Conservation (phyloP, 495 filamentous ascomycete species). For the Staphylotrichum tortipilum region DNA sequence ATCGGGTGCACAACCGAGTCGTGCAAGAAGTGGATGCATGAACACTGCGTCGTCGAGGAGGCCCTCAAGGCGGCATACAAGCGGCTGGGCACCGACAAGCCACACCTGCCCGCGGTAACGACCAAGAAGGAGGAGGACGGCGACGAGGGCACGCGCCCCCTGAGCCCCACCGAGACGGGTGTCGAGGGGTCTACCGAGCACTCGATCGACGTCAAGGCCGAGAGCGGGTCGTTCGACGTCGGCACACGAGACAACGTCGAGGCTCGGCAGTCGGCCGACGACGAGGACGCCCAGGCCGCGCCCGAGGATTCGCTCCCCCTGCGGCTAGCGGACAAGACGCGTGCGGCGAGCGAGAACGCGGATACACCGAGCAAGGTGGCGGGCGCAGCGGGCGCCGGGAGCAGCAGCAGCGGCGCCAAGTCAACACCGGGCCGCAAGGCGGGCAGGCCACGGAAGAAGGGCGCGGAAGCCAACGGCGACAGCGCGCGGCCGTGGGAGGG, state of each 20-base stretch:
- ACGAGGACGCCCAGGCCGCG: conserved; percentile 20
- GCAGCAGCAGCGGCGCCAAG: too few relatives aligned
- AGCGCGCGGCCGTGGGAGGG: conserved; percentile 34
- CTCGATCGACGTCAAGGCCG: conserved; percentile 42
- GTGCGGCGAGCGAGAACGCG: conserved; percentile 11
- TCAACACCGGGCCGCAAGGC: conserved; percentile 10
- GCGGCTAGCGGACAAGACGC: conserved; percentile 5
- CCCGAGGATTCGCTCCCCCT: conserved; percentile 16
- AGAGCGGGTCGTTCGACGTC: conserved; percentile 19
- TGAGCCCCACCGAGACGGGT: conserved; percentile 37
- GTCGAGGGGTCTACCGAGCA: conserved; percentile 32
- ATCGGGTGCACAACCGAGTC: conserved; percentile 46
- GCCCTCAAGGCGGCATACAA: conserved; percentile 39
- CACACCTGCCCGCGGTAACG: conserved; percentile 28
- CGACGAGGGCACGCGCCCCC: conserved; percentile 30
- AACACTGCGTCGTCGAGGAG: conserved; percentile 49
- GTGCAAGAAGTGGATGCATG: conserved; percentile 59
- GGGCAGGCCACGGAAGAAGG: conserved; percentile 22
- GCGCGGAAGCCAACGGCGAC: conserved; percentile 16
- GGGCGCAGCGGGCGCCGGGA: not conserved
- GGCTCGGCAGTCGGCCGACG: conserved; percentile 18
- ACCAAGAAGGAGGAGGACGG: conserved; percentile 29
- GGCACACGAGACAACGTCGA: conserved; percentile 22
- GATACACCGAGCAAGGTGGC: conserved; percentile 2
- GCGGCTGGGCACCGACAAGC: conserved; percentile 38